Conservation (phyloP, 2,329 filamentous ascomycete species). For the Aspergillus intermedius region DNA sequence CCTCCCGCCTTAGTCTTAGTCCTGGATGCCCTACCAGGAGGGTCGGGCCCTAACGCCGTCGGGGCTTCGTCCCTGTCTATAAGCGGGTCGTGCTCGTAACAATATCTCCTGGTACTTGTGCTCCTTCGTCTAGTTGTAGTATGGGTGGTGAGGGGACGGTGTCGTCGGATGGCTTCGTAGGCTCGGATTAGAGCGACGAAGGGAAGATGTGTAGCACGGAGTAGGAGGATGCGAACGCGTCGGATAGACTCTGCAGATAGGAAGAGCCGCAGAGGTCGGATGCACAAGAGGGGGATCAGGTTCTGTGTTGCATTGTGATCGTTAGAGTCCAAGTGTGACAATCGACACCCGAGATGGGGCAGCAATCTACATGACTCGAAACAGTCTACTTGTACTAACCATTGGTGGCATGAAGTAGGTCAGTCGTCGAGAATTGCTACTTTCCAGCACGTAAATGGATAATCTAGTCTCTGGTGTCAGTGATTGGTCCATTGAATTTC, state of each 20-base stretch:
- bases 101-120: background rate
- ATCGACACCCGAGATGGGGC: background rate
- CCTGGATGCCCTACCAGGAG: background rate
- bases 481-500: background rate
- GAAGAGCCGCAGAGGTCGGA: constrained; percentile 53
- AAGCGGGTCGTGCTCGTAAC: background rate
- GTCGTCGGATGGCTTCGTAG: constrained; percentile 42
- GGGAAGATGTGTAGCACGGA: constrained; percentile 54
- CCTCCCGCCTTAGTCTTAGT: constrained; percentile 14
- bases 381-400: constrained; percentile 24
- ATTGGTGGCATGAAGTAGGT: constrained; percentile 44
- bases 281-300: constrained; percentile 50
- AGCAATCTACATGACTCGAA: background rate
- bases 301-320: constrained; percentile 38
- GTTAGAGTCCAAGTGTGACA: too few species aligned
- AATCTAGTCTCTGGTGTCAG: constrained; percentile 20
- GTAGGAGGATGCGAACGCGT: constrained; percentile 50
- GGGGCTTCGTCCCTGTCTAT: too few species aligned
- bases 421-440: constrained; percentile 40
- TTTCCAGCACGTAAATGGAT: constrained; percentile 40
- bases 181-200: constrained; percentile 52
- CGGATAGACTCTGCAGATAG: constrained; percentile 50
- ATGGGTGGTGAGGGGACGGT: background rate
- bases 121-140: background rate
- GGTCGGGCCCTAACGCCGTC: background rate